Conservation (phyloP, 2,329 filamentous ascomycete genomes). For the Ophiostoma australiae region DNA sequence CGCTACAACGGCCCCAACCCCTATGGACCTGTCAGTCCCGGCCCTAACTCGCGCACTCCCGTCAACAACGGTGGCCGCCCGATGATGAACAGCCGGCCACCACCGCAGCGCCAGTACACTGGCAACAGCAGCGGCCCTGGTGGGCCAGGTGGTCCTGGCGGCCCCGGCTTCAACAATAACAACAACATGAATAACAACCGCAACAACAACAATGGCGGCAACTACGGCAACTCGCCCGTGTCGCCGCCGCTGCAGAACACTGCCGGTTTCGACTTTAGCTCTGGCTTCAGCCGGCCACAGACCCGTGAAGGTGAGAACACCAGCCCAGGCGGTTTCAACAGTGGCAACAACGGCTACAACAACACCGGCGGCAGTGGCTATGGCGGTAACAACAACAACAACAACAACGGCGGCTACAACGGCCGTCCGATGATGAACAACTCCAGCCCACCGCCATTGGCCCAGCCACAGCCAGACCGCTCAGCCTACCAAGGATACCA, state of each 20-base stretch:
- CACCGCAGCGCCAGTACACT: conserved; percentile 37
- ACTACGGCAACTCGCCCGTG: conserved; percentile 18
- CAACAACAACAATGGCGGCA: conserved; percentile 17
- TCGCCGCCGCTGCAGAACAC: conserved; percentile 26
- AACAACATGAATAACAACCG: conserved; percentile 20
- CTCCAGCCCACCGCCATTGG: conserved; percentile 23
- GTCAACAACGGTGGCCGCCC: neutral
- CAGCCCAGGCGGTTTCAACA: conserved; percentile 12
- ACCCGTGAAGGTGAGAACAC: conserved; percentile 9
- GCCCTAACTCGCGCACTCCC: conserved; percentile 3
- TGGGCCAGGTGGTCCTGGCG: neutral
- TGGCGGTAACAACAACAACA: conserved; percentile 3
- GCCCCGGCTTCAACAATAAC: conserved; percentile 17
- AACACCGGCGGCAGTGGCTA: conserved; percentile 6
- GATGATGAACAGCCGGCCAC: conserved; percentile 24
- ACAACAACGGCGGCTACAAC: conserved; percentile 12
- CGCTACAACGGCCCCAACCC: neutral
- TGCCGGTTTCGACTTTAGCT: conserved; percentile 29
- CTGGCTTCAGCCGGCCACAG: conserved; percentile 25
- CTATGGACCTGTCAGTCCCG: neutral
- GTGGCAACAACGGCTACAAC: conserved; percentile 14
- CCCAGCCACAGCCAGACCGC: conserved; percentile 26
- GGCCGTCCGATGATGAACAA: conserved; percentile 17
- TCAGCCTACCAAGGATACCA: conserved; percentile 27
- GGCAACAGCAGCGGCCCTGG: conserved; percentile 14